Base-by-base conservation (phyloP, 352 stramenopile species). In the Pythium pyrilobum region DNA sequence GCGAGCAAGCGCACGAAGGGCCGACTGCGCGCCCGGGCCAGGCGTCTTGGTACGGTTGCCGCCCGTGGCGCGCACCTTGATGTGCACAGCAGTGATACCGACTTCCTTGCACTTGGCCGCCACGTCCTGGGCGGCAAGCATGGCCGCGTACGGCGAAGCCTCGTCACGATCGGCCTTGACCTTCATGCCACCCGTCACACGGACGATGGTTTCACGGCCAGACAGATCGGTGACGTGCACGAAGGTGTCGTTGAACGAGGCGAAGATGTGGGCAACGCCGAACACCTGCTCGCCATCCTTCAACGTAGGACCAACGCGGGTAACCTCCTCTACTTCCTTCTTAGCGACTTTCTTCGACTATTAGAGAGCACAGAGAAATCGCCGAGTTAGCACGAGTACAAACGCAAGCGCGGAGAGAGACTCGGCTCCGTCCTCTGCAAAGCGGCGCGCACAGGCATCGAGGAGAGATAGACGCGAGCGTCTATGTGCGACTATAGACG, bases 231-330 rank as follows among this genome's bases (percentile, higher is more conserved):
- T 99, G 52, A 99, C 95, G 77, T 99, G 97, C 58, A 99, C 97
- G 77, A 99, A 99, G 53, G 97, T 99, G 82, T 99, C 97, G 80
- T 99, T 99, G 86, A 99, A 98, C 64, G 91, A 99, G 50, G 97
- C 97, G 77, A 99, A 99, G 77, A 99, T 98, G 85, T 99, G 97
- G 42, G 97, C 97, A 50, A 99, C 97, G 54, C 89, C 97, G 67
- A 99, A 99, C 53, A 99, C 95, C 78, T 98, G 84, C 81, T 99
- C 97, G 57, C 96, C 96, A 64, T 99, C 97, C 60, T 92, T 89
- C 46, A 98, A 76, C 71, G 96, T 96, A 53, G 93, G 92, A 63
- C 88, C 92, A 38, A 98, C 87, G 61, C 85, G 96, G 52, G 86
- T 89, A 63, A 95, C 84, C 76, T 97, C 89, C 81, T 96, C 85